Percentiles rank a stretch among this genome's conserved stretches.
phyloP scores from a whole-genome alignment of 306 rosid species.

The Vachellia pachyceras region DNA sequence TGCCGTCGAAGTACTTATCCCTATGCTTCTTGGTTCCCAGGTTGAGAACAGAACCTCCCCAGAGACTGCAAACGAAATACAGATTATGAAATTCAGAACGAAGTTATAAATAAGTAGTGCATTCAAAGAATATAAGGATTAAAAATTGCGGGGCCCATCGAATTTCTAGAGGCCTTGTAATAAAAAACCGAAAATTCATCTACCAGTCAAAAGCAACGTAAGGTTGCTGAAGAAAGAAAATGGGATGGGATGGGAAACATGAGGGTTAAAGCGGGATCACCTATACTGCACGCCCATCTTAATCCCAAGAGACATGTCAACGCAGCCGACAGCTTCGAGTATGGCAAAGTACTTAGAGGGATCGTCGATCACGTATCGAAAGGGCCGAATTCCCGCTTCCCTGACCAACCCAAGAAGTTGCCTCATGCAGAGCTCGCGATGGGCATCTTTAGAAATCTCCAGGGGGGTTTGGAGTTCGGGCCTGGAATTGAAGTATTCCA shows the following conservation, averaged over 20 bases:
- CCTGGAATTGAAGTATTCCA: conserved; percentile 63
- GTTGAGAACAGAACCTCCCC: conserved; percentile 96
- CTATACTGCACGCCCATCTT: conserved; percentile 96
- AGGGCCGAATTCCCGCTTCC: conserved; percentile 78
- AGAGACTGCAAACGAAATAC: conserved; percentile 61
- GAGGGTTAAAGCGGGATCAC: conserved; percentile 39
- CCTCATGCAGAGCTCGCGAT: conserved; percentile 79
- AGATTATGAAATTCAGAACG: background rate
- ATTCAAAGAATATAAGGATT: background rate
- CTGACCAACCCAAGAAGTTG: conserved; percentile 77
- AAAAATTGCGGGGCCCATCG: background rate
- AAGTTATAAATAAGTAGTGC: background rate
- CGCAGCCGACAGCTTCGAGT: conserved; percentile 78
- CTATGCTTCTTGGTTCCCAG: conserved; percentile 90
- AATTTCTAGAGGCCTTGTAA: background rate
- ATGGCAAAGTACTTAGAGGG: conserved; percentile 80
- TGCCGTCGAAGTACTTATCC: conserved; percentile 88
- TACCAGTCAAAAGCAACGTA: background rate
- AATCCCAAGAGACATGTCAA: conserved; percentile 90
- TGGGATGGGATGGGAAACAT: background rate
- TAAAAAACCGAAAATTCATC: background rate
- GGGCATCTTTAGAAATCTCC: conserved; percentile 76
- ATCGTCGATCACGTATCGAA: conserved; percentile 58
- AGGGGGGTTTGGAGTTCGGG: conserved; percentile 85
- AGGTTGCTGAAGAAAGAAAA: background rate